Evolutionary conservation across 1,139 yeast species (phyloP), one percentile per base, ranked within the genome.

Genomic region (Yamadazyma atlantica): DNA sequence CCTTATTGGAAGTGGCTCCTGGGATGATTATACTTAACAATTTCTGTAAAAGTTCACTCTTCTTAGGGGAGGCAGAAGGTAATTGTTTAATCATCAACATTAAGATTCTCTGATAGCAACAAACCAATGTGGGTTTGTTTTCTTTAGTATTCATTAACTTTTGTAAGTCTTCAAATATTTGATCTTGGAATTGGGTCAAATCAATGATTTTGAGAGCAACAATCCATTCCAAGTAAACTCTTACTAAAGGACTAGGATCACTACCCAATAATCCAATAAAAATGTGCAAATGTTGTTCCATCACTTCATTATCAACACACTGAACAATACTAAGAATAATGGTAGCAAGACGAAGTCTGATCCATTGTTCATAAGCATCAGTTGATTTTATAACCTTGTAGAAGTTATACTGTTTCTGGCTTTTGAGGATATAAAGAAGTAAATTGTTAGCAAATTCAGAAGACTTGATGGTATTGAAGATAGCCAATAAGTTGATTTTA

Each of bases 1-100:
- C 95, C 50, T 86, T 82, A 55, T 85, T 88, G 6, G 95, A 84
- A 0, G 95, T 80, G n/a, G 95, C 80, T 30, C 82, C 78, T 0
- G 92, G 81, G 13, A 85, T 57, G 17, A 62, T 63, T 46, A 60
- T 57, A 25, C 55, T 49, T 32, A 58, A 56, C 34, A 57, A 58
- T 36, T 42, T 54, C 13, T 53, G 52, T 29, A 57, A 42, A 12
- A 15, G 13, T 6, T 18, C 13, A 18, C 44, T 45, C 4, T 45
- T 39, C 3, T 54, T 42, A 25, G 64, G 62, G 7, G 53, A 50
- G 1, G 45, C 49, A 2, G 35, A 32, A 2, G 60, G 54, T 34
- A 80, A 54, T 23, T 78, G 74, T 50, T 72, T 60, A 37, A 75
- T 69, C 41, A 76, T 64, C 29, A 88, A 58, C 46, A 75, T 74